Base-by-base conservation (phyloP, 495 filamentous ascomycete species). In the Tetracladium marchalianum region DNA sequence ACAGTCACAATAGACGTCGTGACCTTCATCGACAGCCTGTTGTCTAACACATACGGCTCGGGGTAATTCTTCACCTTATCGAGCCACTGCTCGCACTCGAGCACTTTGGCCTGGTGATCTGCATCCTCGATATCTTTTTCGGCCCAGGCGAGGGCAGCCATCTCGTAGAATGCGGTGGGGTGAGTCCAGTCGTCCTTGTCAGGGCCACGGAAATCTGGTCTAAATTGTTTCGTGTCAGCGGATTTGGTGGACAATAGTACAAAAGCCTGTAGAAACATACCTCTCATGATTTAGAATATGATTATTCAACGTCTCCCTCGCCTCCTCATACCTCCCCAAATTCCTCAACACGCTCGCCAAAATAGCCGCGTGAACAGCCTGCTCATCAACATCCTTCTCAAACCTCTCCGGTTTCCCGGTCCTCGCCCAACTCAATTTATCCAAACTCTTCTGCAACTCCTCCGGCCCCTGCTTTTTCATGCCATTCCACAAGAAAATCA, bases 401-500 rank as follows among this genome's bases (percentile, higher is more conserved):
- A 78, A 66, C 42, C 66, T 63, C 35, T 71, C 67, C 11, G 82
- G 68, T 27, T 71, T 73, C 0, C 66, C 70, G 35, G 69, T 64
- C 27, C 70, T 50, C 5, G 66, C 66, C 86, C 87, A 95, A 4
- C 74, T 67, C 5, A 96, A 62, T 10, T 70, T 68, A 6, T 59
- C 58, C 13, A 89, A 55, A 1, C 81, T 85, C 22, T 69, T 66
- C 38, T 86, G 72, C 12, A 95, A 66, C 49, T 86, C 75, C 2
- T 63, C 62, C 5, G 63, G 50, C 16, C 70, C 68, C 85, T 95
- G 92, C 35, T 87, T 78, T 63, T 85, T 93, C 35, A 69, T 68
- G 1, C 84, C 84, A 49, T 77, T 88, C 92, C 92, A 98, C 56
- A 97, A 79, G 61, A 90, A 95, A n/a, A 85, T 80, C 88, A 98